Conservation (phyloP, 2,329 filamentous ascomycete species). For the Aspergillus sp. region DNA sequence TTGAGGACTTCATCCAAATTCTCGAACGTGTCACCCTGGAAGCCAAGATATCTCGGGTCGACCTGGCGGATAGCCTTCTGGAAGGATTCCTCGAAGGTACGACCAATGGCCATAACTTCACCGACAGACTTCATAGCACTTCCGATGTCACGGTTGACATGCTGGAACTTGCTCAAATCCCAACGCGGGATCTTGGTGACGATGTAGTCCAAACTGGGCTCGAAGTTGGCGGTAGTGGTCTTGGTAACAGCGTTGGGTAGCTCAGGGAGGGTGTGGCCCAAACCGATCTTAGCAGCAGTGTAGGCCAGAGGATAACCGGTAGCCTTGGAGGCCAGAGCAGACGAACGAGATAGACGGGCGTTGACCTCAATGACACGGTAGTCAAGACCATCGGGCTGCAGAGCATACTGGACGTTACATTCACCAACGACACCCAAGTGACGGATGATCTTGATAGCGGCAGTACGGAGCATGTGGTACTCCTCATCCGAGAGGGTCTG, state of each 20-base stretch:
- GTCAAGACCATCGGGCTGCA: constrained; percentile 93
- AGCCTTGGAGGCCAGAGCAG: constrained; percentile 92
- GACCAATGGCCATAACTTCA: constrained; percentile 98
- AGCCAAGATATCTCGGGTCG: constrained; percentile 82
- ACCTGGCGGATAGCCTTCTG: constrained; percentile 98
- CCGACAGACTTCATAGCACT: constrained; percentile 99
- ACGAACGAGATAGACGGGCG: constrained; percentile 94
- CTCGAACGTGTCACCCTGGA: constrained; percentile 93
- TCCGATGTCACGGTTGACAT: constrained; percentile 94
- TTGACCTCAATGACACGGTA: constrained; percentile 99
- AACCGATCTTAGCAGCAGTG: constrained; percentile 94
- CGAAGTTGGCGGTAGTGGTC: constrained; percentile 97
- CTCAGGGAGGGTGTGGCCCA: constrained; percentile 90
- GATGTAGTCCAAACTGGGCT: constrained; percentile 94
- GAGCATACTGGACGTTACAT: constrained; percentile 96
- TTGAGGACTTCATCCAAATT: constrained; percentile 82
- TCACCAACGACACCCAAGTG: constrained; percentile 96
- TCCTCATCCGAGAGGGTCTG: constrained; percentile 97
- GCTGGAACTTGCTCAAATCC: constrained; percentile 98
- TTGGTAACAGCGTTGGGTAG: constrained; percentile 97
- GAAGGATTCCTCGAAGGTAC: constrained; percentile 97
- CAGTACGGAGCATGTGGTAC: constrained; percentile 97
- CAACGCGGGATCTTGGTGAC: constrained; percentile 98
- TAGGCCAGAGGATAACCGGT: constrained; percentile 97
- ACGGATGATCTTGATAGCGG: constrained; percentile 96